These are phyloP conservation scores for Exidia glandulosa DNA, from an alignment of 768 basidiomycete genomes.

Conservation along the genomic window DNA sequence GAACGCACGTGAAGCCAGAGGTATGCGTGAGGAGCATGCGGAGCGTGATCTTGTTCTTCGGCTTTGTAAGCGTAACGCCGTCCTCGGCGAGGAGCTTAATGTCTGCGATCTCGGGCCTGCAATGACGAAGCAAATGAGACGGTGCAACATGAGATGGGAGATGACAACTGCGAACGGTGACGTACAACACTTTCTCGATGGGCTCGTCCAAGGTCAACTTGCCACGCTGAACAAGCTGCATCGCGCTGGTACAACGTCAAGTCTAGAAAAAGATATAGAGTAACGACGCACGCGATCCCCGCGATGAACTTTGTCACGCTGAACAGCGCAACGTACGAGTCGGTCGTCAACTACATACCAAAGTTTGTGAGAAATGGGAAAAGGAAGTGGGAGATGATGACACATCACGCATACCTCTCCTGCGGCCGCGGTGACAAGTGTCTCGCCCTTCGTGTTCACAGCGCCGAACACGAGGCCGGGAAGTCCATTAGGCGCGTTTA, in stretches of 20 bases:
- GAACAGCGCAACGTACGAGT: background rate
- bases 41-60: constrained; percentile 2
- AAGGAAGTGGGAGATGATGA: background rate
- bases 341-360: background rate
- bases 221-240: background rate
- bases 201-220: background rate
- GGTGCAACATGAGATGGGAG: background rate
- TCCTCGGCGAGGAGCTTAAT: background rate
- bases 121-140: background rate
- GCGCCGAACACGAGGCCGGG: background rate
- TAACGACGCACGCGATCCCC: background rate
- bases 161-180: background rate
- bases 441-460: background rate
- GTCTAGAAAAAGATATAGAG: background rate
- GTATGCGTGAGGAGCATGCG: constrained; percentile 2
- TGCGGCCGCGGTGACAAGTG: background rate
- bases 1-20: background rate
- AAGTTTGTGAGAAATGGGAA: background rate
- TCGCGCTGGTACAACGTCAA: background rate
- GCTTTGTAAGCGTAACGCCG: background rate
- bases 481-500: background rate
- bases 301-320: background rate
- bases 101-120: background rate
- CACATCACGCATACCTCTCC: background rate
- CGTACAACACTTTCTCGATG: background rate